Base-by-base conservation (phyloP, 768 basidiomycete genomes). In the Filobasidium floriforme region DNA sequence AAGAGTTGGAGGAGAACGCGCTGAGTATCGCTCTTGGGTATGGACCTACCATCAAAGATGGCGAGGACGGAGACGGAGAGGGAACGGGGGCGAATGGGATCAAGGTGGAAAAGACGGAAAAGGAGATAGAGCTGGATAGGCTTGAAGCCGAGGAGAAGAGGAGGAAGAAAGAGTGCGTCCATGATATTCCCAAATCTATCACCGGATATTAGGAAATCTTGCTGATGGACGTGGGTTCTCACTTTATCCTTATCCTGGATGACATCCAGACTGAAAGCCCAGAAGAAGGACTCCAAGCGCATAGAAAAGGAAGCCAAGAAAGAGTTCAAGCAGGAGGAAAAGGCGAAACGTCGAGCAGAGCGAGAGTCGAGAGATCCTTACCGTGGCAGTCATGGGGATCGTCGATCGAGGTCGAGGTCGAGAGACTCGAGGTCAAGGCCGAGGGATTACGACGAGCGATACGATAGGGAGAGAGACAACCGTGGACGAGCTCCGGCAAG, bases 1-100 rank as follows among this genome's bases (percentile, higher is more conserved):
- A 96, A 77, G 88, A 92, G 73, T 83, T 87, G 18, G 93, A 97
- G 75, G 89, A 88, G 26, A 91, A 96, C 65, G 92, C 92, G 0
- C 80, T 97, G 60, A 81, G 88, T 18, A 84, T 86, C 29, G 91
- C 89, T 51, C 80, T 97, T 88, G 77, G 77, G 1, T 72, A 72
- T 59, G 73, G 72, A 14, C 75, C 75, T 1, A 59, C 57, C 14
- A 2, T 59, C 49, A 60, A 66, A 12, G 49, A 61, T 0, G 59
- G 59, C 12, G 22, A 49, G 26, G 64, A 51, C 18, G 61, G 52
- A 22, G 68, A 62, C 40, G 69, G 68, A 29, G 70, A 44, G 11
- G 75, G 72, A 18, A 72, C 70, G 15, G 76, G 74, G 6, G 62
- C 68, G 55, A 74, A 74, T 55, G 70, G 61, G 40, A 64, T 74